phyloP scores from a whole-genome alignment of 352 stramenopile species.

The Phytophthora europaea region DNA sequence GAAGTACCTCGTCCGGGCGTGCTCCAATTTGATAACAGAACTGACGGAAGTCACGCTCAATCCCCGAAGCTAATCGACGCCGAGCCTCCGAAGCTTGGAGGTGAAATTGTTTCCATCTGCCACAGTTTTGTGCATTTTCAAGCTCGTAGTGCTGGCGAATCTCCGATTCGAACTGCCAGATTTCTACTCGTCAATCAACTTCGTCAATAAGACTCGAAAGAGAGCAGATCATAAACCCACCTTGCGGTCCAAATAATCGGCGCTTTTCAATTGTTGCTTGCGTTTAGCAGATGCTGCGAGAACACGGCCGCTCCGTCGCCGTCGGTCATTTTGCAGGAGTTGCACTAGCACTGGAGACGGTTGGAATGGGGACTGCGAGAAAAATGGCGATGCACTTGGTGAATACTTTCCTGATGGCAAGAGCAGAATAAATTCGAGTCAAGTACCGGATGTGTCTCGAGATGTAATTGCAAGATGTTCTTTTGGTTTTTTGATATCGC shows the following conservation, averaged over 20 bases:
- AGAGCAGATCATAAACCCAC: slow-evolving; percentile 24
- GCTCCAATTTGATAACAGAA: slow-evolving; percentile 32
- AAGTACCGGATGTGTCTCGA: slow-evolving; percentile 58
- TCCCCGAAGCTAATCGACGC: slow-evolving; percentile 28
- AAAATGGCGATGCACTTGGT: neutral
- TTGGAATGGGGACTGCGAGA: slow-evolving; percentile 58
- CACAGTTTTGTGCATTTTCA: slow-evolving; percentile 57
- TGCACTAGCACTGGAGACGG: slow-evolving; percentile 60
- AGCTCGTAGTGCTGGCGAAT: slow-evolving; percentile 69
- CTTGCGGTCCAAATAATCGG: slow-evolving; percentile 66
- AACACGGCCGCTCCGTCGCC: slow-evolving; percentile 12
- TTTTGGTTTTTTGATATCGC: slow-evolving; percentile 43
- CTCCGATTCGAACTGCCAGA: slow-evolving; percentile 61
- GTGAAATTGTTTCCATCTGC: slow-evolving; percentile 65
- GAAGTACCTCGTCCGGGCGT: slow-evolving; percentile 1
- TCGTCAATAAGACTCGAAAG: neutral
- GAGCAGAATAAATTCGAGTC: neutral
- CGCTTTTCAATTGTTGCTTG: slow-evolving; percentile 44
- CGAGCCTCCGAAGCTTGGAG: slow-evolving; percentile 32
- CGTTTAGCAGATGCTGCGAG: slow-evolving; percentile 29
- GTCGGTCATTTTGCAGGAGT: slow-evolving; percentile 52
- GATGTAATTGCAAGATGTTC: slow-evolving; percentile 49
- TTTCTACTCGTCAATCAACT: neutral
- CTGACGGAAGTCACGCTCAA: slow-evolving; percentile 44
- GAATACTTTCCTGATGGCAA: neutral